A percentile compares a stretch with the other conserved stretches of the same genome.
Conservation (phyloP, 768 basidiomycete species). For the Rhizopogon roseolus region DNA sequence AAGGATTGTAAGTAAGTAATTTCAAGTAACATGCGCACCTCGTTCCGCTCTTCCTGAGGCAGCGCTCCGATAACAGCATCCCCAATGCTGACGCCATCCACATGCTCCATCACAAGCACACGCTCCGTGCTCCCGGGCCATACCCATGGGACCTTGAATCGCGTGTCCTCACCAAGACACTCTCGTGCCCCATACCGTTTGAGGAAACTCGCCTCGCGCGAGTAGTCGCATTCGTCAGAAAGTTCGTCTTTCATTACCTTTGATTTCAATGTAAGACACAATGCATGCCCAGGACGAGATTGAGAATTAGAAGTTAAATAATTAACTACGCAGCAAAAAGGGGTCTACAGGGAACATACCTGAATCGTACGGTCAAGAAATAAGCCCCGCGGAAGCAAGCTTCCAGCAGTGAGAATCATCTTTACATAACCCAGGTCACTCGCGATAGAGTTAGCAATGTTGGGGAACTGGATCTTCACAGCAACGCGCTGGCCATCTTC, state of each 20-base stretch:
- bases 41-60: conserved; percentile 61
- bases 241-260: conserved; percentile 88
- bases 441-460: conserved; percentile 79
- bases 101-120: conserved; percentile 87
- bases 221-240: conserved; percentile 89
- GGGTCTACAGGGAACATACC: conserved; percentile 27
- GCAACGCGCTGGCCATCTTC: conserved; percentile 58
- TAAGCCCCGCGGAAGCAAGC: conserved; percentile 79
- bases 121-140: conserved; percentile 77
- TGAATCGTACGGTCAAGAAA: conserved; percentile 87
- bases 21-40: conserved; percentile 41
- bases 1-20: not conserved
- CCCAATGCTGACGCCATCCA: conserved; percentile 78
- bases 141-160: conserved; percentile 84
- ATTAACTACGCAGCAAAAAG: not conserved
- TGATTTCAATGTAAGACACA: not conserved
- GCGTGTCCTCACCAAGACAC: conserved; percentile 49
- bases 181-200: conserved; percentile 49
- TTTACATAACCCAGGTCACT: conserved; percentile 87
- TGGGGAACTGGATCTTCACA: conserved; percentile 94
- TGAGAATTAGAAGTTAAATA: not conserved
- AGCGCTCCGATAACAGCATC: conserved; percentile 51
- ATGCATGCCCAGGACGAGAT: not conserved
- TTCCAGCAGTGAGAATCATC: conserved; percentile 73
- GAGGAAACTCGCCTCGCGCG: conserved; percentile 73